Percentiles rank a stretch among this genome's conserved stretches.
These are phyloP conservation scores for Kodamaea alishanica DNA, from an alignment of 1,139 yeast species.

Conservation along the genomic window DNA sequence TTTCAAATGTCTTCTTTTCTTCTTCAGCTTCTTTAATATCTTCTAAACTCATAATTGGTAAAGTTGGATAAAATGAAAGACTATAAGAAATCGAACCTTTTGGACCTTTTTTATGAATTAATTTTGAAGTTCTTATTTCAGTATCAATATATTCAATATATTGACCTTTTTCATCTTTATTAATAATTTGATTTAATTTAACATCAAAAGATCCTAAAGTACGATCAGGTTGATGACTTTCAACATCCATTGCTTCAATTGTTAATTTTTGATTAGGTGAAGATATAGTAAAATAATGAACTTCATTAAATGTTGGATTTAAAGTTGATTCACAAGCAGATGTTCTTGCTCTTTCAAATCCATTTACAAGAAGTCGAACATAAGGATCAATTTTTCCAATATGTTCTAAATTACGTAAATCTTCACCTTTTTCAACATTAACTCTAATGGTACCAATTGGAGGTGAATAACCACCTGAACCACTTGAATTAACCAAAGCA, in stretches of 20 bases:
- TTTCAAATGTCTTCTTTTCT: slow-evolving; percentile 23
- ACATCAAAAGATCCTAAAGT: slow-evolving; percentile 80
- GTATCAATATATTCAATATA: slow-evolving; percentile 59
- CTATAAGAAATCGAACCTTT: slow-evolving; percentile 76
- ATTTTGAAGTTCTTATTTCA: slow-evolving; percentile 54
- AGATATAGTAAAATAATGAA: slow-evolving; percentile 74
- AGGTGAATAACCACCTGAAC: slow-evolving; percentile 77
- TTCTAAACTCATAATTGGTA: slow-evolving; percentile 72
- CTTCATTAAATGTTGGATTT: slow-evolving; percentile 83
- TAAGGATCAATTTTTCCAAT: slow-evolving; percentile 94
- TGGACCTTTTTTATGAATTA: slow-evolving; percentile 71
- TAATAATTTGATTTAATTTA: slow-evolving; percentile 61
- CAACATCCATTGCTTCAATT: slow-evolving; percentile 90
- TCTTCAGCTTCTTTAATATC: slow-evolving; percentile 59
- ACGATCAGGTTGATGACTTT: slow-evolving; percentile 71
- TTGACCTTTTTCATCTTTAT: slow-evolving; percentile 62
- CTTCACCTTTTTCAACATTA: slow-evolving; percentile 64
- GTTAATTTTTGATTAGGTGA: slow-evolving; percentile 78
- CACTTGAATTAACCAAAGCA: slow-evolving; percentile 58
- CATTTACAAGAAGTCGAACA: slow-evolving; percentile 73
- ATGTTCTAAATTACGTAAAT: slow-evolving; percentile 77
- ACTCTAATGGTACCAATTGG: slow-evolving; percentile 91
- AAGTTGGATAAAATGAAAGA: slow-evolving; percentile 75
- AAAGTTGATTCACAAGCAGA: slow-evolving; percentile 62
- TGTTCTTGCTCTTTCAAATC: slow-evolving; percentile 75